Evolutionary conservation across 164 flowering plant species (phyloP).

Genomic region (Magnolia changhungtana): DNA sequence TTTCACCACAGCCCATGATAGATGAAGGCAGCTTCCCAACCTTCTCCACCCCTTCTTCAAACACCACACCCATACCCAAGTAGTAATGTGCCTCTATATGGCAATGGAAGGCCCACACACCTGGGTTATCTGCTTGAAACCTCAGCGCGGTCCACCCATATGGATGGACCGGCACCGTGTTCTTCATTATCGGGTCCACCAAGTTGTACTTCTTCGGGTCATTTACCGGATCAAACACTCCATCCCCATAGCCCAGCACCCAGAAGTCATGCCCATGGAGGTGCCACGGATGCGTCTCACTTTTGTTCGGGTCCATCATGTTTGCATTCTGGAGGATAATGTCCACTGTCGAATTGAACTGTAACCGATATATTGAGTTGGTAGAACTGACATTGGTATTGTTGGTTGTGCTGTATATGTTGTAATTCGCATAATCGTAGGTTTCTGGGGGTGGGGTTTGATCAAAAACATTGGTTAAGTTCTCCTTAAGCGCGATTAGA

Average conservation of each 20-base stretch:
- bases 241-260: constrained; percentile 77
- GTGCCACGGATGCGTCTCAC: constrained; percentile 94
- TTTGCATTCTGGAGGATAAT: constrained; percentile 18
- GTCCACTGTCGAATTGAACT: constrained; percentile 35
- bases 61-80: constrained; percentile 85
- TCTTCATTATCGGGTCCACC: constrained; percentile 69
- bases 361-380: constrained; percentile 39
- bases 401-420: not conserved
- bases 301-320: constrained; percentile 33
- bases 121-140: constrained; percentile 68
- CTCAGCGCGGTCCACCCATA: constrained; percentile 82
- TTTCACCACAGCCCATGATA: constrained; percentile 67
- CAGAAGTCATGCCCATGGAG: constrained; percentile 88
- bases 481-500: constrained; percentile 53
- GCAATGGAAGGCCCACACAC: constrained; percentile 84
- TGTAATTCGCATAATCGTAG: constrained; percentile 19
- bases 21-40: constrained; percentile 57
- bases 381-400: constrained; percentile 51
- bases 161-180: constrained; percentile 61
- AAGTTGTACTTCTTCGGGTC: constrained; percentile 51
- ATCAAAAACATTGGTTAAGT: constrained; percentile 32
- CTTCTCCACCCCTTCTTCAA: constrained; percentile 65
- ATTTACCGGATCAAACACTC: constrained; percentile 40
- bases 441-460: constrained; percentile 50
- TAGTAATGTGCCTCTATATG: constrained; percentile 76